These are phyloP conservation scores for Macroventuria anomochaeta DNA, from an alignment of 2,329 filamentous ascomycete genomes.

Conservation along the genomic window DNA sequence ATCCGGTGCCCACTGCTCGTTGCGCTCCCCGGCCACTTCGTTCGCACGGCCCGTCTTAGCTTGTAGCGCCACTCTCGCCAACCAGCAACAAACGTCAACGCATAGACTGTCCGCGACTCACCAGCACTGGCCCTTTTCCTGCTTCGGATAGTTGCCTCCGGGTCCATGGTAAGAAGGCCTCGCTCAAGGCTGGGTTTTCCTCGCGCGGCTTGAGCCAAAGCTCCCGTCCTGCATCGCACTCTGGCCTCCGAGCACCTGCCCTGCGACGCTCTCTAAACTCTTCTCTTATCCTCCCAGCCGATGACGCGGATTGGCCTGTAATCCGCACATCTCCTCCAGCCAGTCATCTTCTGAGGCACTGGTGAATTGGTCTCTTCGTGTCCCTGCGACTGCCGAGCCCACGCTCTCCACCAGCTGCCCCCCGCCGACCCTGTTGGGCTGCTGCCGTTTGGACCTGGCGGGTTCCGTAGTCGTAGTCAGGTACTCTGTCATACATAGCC, in stretches of 20 bases:
- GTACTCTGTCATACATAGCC: constrained; percentile 40
- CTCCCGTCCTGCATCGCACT: constrained; percentile 41
- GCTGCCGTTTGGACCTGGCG: constrained; percentile 33
- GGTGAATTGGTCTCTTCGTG: constrained; percentile 38
- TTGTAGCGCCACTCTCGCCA: constrained; percentile 34
- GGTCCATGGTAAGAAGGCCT: constrained; percentile 47
- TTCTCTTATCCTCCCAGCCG: constrained; percentile 35
- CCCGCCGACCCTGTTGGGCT: constrained; percentile 34
- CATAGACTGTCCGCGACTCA: constrained; percentile 41
- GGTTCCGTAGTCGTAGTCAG: constrained; percentile 25
- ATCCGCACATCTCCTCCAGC: constrained; percentile 33
- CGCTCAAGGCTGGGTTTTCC: constrained; percentile 41
- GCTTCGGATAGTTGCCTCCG: constrained; percentile 46
- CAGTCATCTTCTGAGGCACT: constrained; percentile 40
- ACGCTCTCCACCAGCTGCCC: constrained; percentile 32
- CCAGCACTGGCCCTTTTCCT: constrained; percentile 35
- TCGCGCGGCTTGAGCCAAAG: constrained; percentile 42
- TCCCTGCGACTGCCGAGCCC: constrained; percentile 42
- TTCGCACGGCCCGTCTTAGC: constrained; percentile 35
- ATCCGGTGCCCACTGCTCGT: constrained; percentile 30
- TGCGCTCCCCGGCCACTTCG: constrained; percentile 31
- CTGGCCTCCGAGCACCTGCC: constrained; percentile 37
- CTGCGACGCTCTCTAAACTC: constrained; percentile 48
- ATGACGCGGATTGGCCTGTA: constrained; percentile 47
- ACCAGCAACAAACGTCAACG: constrained; percentile 43